These are phyloP conservation scores for Psidium guajava DNA, from an alignment of 345 rosid genomes.

Conservation along the genomic window DNA sequence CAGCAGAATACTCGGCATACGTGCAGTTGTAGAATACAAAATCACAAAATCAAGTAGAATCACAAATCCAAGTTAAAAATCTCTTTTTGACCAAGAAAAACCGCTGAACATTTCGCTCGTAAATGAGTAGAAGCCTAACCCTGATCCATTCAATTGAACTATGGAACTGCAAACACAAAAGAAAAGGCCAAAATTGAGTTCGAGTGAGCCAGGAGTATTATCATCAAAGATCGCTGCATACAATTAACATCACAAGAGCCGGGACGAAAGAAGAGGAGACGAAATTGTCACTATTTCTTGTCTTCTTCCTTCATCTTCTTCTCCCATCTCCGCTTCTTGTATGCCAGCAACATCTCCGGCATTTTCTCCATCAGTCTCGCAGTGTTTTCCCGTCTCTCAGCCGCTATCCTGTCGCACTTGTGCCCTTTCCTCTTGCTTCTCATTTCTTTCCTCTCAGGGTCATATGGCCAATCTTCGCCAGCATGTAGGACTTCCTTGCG, in stretches of 20 bases:
- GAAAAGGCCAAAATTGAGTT: neutral
- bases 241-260: neutral
- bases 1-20: neutral
- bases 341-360: constrained; percentile 71
- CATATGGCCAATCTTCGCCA: constrained; percentile 80
- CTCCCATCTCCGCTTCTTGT: constrained; percentile 96
- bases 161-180: neutral
- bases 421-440: constrained; percentile 80
- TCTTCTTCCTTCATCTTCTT: constrained; percentile 95
- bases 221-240: neutral
- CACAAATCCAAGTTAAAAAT: neutral
- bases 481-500: constrained; percentile 72
- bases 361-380: constrained; percentile 77
- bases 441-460: constrained; percentile 89
- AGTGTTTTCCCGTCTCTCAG: constrained; percentile 77
- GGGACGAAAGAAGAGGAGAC: neutral
- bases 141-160: neutral
- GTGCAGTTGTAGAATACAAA: neutral
- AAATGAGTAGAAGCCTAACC: neutral
- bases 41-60: neutral
- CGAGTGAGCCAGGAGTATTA: neutral
- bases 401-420: constrained; percentile 66
- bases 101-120: neutral
- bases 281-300: constrained; percentile 14
- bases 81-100: neutral